Conservation (phyloP, 1,284 basidiomycete species). For the Blastosporella zonata region DNA sequence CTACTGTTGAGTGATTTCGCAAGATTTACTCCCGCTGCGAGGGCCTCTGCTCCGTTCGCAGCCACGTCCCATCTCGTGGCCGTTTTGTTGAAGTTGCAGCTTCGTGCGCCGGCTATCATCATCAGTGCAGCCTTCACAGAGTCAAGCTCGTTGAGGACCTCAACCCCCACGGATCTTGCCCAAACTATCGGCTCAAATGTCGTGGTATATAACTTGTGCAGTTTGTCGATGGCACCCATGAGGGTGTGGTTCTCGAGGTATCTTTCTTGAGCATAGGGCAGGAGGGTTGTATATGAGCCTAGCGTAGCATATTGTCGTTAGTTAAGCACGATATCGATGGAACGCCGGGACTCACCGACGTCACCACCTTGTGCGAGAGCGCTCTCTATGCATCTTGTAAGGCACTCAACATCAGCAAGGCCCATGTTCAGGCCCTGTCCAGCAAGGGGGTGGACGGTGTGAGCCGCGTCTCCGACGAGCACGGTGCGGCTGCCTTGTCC, state of each 20-base stretch:
- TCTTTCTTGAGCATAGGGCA: constrained; percentile 75
- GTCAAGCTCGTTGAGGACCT: constrained; percentile 87
- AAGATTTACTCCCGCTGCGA: constrained; percentile 27
- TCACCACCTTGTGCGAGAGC: constrained; percentile 69
- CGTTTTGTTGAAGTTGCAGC: background rate
- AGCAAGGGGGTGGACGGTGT: constrained; percentile 94
- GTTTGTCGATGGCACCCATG: constrained; percentile 82
- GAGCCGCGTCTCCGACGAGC: constrained; percentile 94
- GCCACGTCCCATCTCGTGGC: constrained; percentile 24
- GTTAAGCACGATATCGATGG: background rate
- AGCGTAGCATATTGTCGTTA: background rate
- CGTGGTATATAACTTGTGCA: constrained; percentile 80
- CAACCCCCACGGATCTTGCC: constrained; percentile 84
- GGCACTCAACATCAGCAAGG: constrained; percentile 77
- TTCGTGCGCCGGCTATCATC: constrained; percentile 67
- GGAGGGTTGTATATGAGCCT: constrained; percentile 79
- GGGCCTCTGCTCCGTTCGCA: constrained; percentile 34
- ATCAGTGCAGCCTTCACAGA: constrained; percentile 80
- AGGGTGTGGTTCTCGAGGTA: constrained; percentile 86
- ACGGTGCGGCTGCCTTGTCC: constrained; percentile 69
- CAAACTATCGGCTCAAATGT: constrained; percentile 73
- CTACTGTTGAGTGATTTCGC: constrained; percentile 27
- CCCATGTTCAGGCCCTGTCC: constrained; percentile 97
- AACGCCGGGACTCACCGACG: constrained; percentile 55
- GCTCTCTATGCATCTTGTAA: constrained; percentile 60